These are phyloP conservation scores for Leccinum subtestaceum DNA, from an alignment of 768 basidiomycete genomes.

Conservation along the genomic window DNA sequence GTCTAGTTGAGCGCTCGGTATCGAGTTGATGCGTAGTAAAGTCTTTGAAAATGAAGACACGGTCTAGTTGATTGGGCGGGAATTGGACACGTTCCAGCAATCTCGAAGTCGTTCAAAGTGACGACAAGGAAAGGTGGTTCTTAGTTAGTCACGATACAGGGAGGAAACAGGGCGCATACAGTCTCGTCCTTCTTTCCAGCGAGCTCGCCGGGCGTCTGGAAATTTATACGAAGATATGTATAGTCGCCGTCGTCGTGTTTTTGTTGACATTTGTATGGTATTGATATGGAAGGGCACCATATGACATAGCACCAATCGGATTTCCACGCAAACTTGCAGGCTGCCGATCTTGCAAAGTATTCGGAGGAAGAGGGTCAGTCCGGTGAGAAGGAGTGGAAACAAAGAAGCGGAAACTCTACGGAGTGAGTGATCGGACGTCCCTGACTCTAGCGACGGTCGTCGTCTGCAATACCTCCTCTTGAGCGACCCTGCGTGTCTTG, in stretches of 20 bases:
- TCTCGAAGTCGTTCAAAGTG: conserved; percentile 91
- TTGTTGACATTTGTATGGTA: conserved; percentile 96
- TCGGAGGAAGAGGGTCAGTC: conserved; percentile 76
- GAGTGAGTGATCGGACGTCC: conserved; percentile 21
- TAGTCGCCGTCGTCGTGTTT: conserved; percentile 90
- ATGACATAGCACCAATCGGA: conserved; percentile 70
- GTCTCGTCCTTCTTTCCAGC: conserved; percentile 99
- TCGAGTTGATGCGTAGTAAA: conserved; percentile 85
- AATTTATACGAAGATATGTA: conserved; percentile 94
- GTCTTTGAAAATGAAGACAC: conserved; percentile 93
- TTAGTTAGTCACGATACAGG: conserved; percentile 4
- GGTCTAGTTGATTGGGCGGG: no score
- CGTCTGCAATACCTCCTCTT: conserved; percentile 72
- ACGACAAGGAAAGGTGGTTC: conserved; percentile 96
- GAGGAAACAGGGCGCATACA: conserved; percentile 40
- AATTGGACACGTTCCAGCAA: conserved; percentile 37
- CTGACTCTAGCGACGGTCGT: conserved; percentile 75
- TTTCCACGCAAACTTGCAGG: conserved; percentile 65
- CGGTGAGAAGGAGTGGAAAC: conserved; percentile 81
- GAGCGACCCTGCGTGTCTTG: conserved; percentile 84
- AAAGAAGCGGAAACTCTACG: no score
- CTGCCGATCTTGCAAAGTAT: conserved; percentile 77
- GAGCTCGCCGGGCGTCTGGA: conserved; percentile 96
- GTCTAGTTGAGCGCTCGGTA: conserved; percentile 85
- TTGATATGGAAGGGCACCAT: conserved; percentile 97